These are phyloP conservation scores for Lepidium aucheri DNA, from an alignment of 345 rosid species.

Conservation along the genomic window DNA sequence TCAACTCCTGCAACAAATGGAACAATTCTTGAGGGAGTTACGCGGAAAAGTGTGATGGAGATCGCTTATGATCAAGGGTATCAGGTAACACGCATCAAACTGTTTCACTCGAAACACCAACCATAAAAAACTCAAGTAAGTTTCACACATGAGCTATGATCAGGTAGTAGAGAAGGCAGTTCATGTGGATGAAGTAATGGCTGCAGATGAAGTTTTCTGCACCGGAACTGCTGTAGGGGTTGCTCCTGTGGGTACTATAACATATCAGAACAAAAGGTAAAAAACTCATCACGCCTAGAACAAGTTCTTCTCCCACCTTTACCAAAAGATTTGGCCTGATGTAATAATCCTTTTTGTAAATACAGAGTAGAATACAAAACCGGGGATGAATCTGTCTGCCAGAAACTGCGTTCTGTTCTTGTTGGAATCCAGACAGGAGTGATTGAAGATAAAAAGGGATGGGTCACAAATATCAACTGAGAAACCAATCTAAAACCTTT, in stretches of 20 bases:
- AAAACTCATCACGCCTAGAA: background rate
- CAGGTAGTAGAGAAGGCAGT: constrained; percentile 40
- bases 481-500: background rate
- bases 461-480: constrained; percentile 46
- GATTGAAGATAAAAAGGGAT: constrained; percentile 64
- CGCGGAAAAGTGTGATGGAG: constrained; percentile 35
- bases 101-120: background rate
- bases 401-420: constrained; percentile 47
- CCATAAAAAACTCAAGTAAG: background rate
- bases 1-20: constrained; percentile 35
- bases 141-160: background rate
- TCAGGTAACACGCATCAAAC: constrained; percentile 14
- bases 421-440: constrained; percentile 65
- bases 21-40: constrained; percentile 35
- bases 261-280: constrained; percentile 38
- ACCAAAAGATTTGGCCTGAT: constrained; percentile 1
- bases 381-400: constrained; percentile 33
- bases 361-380: constrained; percentile 56
- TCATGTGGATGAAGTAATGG: constrained; percentile 34
- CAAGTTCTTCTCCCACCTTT: background rate
- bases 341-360: background rate
- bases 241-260: constrained; percentile 40
- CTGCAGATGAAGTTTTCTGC: constrained; percentile 52
- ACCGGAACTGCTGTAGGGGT: constrained; percentile 52
- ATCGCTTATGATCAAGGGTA: constrained; percentile 37